Conservation (phyloP, 768 basidiomycete species). For the Mycena chlorophos region DNA sequence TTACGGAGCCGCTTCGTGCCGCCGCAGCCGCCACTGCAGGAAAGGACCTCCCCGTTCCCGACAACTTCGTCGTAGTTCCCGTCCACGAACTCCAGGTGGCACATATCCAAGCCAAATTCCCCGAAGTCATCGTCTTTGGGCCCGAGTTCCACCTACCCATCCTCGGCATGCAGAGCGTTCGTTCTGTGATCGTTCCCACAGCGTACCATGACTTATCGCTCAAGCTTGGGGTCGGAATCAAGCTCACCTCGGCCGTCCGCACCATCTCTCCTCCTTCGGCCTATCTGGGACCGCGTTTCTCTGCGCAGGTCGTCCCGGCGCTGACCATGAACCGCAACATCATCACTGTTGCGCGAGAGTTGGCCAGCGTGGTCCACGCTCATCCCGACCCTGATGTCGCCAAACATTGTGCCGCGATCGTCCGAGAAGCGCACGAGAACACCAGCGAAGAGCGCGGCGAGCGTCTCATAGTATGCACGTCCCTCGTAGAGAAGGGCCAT, state of each 20-base stretch:
- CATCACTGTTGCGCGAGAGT: conserved; percentile 55
- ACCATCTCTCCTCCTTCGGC: conserved; percentile 62
- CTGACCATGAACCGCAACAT: conserved; percentile 49
- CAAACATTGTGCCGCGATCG: conserved; percentile 53
- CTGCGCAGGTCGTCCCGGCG: conserved; percentile 49
- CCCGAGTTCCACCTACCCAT: conserved; percentile 43
- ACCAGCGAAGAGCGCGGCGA: conserved; percentile 48
- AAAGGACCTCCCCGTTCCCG: conserved; percentile 32
- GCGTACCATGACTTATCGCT: conserved; percentile 47
- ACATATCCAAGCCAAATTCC: conserved; percentile 52
- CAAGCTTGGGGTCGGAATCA: conserved; percentile 56
- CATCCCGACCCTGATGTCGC: conserved; percentile 51
- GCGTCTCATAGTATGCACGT: conserved; percentile 56
- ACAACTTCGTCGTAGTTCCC: conserved; percentile 45
- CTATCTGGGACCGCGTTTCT: conserved; percentile 57
- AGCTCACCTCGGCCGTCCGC: conserved; percentile 57
- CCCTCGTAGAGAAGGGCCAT: conserved; percentile 57
- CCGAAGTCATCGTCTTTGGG: conserved; percentile 44
- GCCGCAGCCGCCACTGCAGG: conserved; percentile 41
- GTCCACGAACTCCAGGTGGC: conserved; percentile 56
- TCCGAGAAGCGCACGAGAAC: conserved; percentile 55
- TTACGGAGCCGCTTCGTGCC: conserved; percentile 42
- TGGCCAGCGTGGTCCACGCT: conserved; percentile 52
- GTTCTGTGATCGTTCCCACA: conserved; percentile 55
- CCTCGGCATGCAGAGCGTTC: conserved; percentile 54